Evolutionary conservation across 116 monocot species (phyloP), one percentile per base, ranked within the genome.

Genomic region (Phalaenopsis hybrid): DNA sequence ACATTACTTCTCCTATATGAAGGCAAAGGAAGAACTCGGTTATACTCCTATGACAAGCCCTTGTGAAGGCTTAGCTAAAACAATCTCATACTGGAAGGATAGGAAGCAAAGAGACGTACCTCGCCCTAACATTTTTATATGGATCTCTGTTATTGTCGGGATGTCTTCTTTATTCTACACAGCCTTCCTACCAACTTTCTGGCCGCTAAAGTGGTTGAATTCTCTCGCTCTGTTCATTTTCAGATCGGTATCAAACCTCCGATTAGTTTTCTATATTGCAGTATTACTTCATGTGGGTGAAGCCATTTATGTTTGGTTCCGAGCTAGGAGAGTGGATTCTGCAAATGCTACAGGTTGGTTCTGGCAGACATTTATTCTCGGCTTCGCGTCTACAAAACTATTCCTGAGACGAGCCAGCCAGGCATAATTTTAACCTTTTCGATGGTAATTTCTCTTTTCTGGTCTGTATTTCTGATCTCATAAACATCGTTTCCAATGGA

Each of bases 1-100:
- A 10, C 95, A 98, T 68, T 93, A 98, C 87, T 98, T 98, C 83
- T 98, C 95, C 31, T 86, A 82, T 50, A 58, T 93, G 59, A 98
- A 95, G 86, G 95, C 98, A 57, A 93, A 81, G 80, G 75, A 89
- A 9, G 95, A 98, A 84, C 95, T 98, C 2, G 98, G 95, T 1
- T 98, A 95, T 79, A 50, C 89, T 70, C 98, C 98, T 13, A 88
- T 98, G 81, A 90, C 92, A 51, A 90, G 85, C 46, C 90, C 93
- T 33, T 78, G 63, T 3, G 92, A 98, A 16, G 98, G 98, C 46
- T 55, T 93, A 82, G 82, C 91, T 41, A 86, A 83, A 6, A 98
- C 98, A 31, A 91, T 95, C 44, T 86, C 92, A n/a, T 92, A 93
- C 79, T 98, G 93, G 93, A 78, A 86, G 69, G 92, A 98, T 69